Base-by-base conservation (phyloP, 371 early-diverging fungal species). In the Mucor velutinosus region DNA sequence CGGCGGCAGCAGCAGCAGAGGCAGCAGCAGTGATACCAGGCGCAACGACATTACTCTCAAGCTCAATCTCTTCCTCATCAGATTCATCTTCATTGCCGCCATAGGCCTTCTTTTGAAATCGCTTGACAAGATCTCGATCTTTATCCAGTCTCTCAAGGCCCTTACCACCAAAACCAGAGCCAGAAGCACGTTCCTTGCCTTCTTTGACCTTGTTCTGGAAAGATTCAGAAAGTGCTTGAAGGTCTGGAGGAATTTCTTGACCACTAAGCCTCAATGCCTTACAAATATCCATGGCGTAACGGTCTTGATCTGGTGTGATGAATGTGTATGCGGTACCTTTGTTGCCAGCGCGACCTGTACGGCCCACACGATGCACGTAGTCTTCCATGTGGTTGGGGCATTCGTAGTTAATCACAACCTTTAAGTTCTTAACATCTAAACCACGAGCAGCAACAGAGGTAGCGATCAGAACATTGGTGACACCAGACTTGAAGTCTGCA, bases 391-490 rank as follows among this genome's bases (percentile, higher is more conserved):
- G 97, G 77, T 99, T 97, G 5, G 99, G 99, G 69, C 97, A 95
- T 66, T 99, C 99, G 71, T 94, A 99, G 73, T 99, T 99, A 62
- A 99, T 87, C 1, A 99, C 99, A 12, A 97, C 76, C 39, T 94
- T 97, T 3, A 99, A 86, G 19, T 95, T 92, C 71, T 98, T 97
- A 41, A 99, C 99, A 79, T 99, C 99, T 57, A 99, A 78, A 21
- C 99, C 99, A 74, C 99, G 94, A 1, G 99, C 97, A n/a, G 99
- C 99, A 4, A 99, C 97, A n/a, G 97, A 97, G 0, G 99, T 99
- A 2, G 99, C 99, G 78, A 99, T 94, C 59, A 99, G 79, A 47
- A 99, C 89, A 60, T 90, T 92, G 43, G 89, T 89, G 6, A 88
- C 88, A 7, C 97, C 97, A 1, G 89, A 85, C 72, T 99, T 98